Conservation (phyloP, 192 early-diverging fungal genomes). For the Rhizophlyctis rosea region DNA sequence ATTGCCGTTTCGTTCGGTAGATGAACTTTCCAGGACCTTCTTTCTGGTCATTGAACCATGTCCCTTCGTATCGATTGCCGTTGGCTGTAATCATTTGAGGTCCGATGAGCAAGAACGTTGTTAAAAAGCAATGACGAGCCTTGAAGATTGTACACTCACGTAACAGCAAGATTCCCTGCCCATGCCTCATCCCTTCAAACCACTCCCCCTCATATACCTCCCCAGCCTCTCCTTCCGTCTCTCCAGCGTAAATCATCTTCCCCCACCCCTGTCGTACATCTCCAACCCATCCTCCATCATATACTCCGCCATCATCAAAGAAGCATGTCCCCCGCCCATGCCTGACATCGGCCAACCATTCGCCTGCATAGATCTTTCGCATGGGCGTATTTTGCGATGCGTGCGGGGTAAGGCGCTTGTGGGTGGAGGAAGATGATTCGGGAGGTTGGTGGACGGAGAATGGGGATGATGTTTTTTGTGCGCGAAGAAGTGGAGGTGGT, state of each 20-base stretch:
- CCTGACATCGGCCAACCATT: constrained; percentile 47
- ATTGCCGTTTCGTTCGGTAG: constrained; percentile 50
- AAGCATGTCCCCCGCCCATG: constrained; percentile 55
- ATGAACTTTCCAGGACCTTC: constrained; percentile 62
- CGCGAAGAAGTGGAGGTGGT: not conserved
- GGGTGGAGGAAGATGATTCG: not conserved
- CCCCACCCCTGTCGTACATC: constrained; percentile 60
- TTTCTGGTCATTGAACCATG: constrained; percentile 57
- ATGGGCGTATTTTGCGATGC: constrained; percentile 9
- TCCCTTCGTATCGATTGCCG: constrained; percentile 60
- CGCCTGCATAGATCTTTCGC: constrained; percentile 56
- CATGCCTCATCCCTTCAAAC: constrained; percentile 54
- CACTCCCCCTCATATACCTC: constrained; percentile 61
- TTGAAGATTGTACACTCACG: constrained; percentile 33
- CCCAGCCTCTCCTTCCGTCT: no score
- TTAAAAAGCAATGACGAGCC: not conserved
- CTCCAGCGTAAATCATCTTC: constrained; percentile 41
- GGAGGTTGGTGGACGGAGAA: constrained; percentile 13
- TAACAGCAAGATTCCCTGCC: constrained; percentile 52
- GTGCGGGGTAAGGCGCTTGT: not conserved
- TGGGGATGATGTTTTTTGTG: not conserved
- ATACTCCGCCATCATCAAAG: constrained; percentile 50
- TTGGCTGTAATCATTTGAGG: constrained; percentile 33
- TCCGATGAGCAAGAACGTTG: not conserved
- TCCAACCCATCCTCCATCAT: constrained; percentile 53